phyloP scores from a whole-genome alignment of 176 grass and related monocot genomes.

The Triticum monococcum region DNA sequence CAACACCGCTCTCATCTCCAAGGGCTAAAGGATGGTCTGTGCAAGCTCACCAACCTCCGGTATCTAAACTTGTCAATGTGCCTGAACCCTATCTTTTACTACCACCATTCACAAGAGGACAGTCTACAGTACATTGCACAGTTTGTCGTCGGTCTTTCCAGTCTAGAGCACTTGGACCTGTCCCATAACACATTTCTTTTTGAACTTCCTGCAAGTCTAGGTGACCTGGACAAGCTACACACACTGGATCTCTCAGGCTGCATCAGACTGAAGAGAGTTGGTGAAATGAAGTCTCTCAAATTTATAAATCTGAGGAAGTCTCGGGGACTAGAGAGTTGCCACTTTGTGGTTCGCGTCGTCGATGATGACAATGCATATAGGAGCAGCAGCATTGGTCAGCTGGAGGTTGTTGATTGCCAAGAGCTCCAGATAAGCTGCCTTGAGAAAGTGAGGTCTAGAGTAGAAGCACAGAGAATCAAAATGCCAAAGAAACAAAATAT shows the following conservation, averaged over 20 bases:
- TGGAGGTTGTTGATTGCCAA: background rate
- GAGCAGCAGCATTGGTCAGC: background rate
- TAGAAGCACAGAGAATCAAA: background rate
- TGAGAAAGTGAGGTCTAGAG: background rate
- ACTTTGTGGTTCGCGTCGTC: no score
- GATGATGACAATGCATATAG: background rate
- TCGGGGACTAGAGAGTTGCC: no score
- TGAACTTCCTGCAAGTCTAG: background rate
- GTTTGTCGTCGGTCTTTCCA: background rate
- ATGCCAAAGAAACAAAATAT: background rate
- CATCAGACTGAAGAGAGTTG: background rate
- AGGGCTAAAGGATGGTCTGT: no score
- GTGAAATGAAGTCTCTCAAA: background rate
- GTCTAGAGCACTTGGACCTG: background rate
- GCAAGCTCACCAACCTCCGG: no score
- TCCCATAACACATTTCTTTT: background rate
- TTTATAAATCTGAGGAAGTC: background rate
- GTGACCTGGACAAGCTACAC: background rate
- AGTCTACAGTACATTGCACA: background rate
- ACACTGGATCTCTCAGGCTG: background rate
- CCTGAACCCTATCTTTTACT: background rate
- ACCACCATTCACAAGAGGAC: background rate
- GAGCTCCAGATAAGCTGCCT: background rate
- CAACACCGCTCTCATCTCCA: no score
- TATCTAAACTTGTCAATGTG: no score